These are phyloP conservation scores for Cryptosporidium sp. DNA, from an alignment of 169 alveolate genomes.

Conservation along the genomic window DNA sequence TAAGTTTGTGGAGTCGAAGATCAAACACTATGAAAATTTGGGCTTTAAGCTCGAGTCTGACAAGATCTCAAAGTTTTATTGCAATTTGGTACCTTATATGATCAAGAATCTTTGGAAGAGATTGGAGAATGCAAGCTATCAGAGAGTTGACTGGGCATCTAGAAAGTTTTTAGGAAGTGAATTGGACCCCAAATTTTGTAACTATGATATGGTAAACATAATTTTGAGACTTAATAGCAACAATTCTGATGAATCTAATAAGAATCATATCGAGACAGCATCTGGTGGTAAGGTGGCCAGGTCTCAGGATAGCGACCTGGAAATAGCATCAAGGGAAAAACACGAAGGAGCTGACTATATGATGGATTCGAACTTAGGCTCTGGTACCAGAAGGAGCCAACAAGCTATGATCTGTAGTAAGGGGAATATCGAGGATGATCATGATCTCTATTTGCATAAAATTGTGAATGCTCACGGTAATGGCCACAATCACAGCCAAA, in stretches of 20 bases:
- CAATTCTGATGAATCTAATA: not conserved
- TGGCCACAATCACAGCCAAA: not conserved
- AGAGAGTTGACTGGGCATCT: slow-evolving; percentile 65
- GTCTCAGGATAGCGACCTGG: not conserved
- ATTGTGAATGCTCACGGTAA: not conserved
- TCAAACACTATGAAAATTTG: not conserved
- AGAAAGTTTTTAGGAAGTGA: slow-evolving; percentile 3
- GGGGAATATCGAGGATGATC: not conserved
- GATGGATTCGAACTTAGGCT: not conserved
- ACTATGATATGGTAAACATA: not conserved
- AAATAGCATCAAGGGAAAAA: not conserved
- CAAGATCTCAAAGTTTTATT: not conserved
- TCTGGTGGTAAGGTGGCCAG: not conserved
- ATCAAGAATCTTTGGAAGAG: slow-evolving; percentile 33
- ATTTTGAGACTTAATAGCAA: slow-evolving; percentile 15
- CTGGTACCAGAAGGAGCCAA: not conserved
- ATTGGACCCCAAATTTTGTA: not conserved
- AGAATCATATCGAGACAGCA: not conserved
- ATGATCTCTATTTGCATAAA: not conserved
- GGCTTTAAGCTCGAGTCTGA: slow-evolving; percentile 22
- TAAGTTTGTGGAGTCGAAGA: not conserved
- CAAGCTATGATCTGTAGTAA: not conserved
- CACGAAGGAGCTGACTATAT: not conserved
- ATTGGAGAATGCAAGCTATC: slow-evolving; percentile 51
- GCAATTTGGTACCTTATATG: slow-evolving; percentile 1